These are phyloP conservation scores for Solanum tarijense DNA, from an alignment of 257 asterid genomes.

Conservation along the genomic window DNA sequence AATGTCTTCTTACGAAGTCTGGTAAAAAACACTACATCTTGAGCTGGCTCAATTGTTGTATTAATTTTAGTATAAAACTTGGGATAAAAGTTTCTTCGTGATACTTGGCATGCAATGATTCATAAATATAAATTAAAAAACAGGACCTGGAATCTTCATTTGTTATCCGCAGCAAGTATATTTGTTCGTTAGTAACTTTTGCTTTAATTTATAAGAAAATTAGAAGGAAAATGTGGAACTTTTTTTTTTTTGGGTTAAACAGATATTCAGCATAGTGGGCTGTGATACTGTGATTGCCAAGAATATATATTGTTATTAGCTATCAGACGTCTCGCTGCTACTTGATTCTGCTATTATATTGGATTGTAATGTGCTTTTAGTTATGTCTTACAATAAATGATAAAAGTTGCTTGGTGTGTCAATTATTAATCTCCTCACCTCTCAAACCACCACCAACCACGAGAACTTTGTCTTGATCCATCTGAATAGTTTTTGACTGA, in stretches of 20 bases:
- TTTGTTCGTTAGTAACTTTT: not conserved
- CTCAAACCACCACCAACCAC: not conserved
- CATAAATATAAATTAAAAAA: not conserved
- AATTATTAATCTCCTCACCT: not conserved
- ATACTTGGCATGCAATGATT: not conserved
- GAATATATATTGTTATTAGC: not conserved
- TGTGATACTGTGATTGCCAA: not conserved
- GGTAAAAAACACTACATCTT: not conserved
- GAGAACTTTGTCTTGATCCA: not conserved
- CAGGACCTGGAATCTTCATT: not conserved
- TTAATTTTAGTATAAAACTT: not conserved
- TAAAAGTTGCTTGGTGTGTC: not conserved
- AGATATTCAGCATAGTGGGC: not conserved
- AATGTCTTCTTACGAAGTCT: not conserved
- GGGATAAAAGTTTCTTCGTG: not conserved
- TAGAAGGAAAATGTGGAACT: not conserved
- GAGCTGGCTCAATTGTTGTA: not conserved
- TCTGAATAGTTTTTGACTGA: not conserved
- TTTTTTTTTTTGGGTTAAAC: not conserved
- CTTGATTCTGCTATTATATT: not conserved
- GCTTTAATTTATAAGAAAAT: not conserved
- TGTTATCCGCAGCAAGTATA: not conserved
- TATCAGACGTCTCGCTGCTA: not conserved
- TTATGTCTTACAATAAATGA: not conserved
- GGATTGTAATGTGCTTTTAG: not conserved